Base-by-base conservation (phyloP, 2,329 filamentous ascomycete species). In the Aureobasidium sp. region DNA sequence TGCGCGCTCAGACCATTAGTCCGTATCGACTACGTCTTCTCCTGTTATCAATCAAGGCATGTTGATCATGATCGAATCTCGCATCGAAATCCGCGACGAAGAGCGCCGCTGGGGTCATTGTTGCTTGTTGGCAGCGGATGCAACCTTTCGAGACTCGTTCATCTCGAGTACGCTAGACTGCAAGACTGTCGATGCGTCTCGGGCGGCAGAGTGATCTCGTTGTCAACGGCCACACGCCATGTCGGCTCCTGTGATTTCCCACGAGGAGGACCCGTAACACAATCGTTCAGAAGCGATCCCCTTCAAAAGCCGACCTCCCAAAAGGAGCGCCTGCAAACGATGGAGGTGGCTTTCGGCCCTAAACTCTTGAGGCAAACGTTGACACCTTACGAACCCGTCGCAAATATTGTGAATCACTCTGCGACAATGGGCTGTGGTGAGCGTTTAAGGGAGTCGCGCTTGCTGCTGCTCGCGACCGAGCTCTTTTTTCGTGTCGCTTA, bases 11-110 rank as follows among this genome's bases (percentile, higher is more conserved):
- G 53, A 44, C 35, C 45, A 42, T 19, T 24, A 31, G 53, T 45
- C 53, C 53, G 39, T 45, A 57, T 57, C 53, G 53, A 48, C 54
- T 48, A 58, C 54, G 54, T 58, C 54, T 48, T 31, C 22, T 58
- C 42, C n/a, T 29, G 15, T 7, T 45, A 45, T 45, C 40, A 44
- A 58, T 47, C 54, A 48, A 58, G 29, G 40, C 42, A 48, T 45
- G 15, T 39, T 29, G 19, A 14, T 58, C 29, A 11, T 58, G 40
- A 58, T 47, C 54, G 11, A 14, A 19, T 5, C 35, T 35, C n/a
- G 11, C 29, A 45, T 7, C 17, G 6, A 9, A 6, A 56, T 33
- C 17, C 24, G 8, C 27, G 11, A 39, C 27, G 39, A n/a, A 42
- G 42, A 39, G 27, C 54, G 54, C 54, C 54, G 54, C 42, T 39